Evolutionary conservation across 345 rosid species (phyloP).

Genomic region (Camelina sativa): DNA sequence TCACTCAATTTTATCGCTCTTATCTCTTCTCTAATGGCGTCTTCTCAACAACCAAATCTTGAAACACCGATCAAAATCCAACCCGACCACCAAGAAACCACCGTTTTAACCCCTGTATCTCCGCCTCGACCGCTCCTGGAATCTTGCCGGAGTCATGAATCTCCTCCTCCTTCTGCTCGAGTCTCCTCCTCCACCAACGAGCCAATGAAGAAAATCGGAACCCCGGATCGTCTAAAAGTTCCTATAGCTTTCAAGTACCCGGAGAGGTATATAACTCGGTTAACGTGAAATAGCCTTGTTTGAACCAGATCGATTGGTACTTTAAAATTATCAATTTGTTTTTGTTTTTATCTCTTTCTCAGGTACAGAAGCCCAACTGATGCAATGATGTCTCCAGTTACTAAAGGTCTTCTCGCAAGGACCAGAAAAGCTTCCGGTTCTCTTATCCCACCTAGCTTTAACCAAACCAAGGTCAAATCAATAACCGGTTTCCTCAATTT

Average conservation of each 20-base stretch:
- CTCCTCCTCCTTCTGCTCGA: slow-evolving; percentile 33
- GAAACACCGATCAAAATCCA: slow-evolving; percentile 41
- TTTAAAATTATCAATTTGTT: background rate
- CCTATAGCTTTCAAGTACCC: slow-evolving; percentile 79
- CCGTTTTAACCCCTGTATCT: slow-evolving; percentile 29
- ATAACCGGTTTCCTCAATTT: background rate
- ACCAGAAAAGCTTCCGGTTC: slow-evolving; percentile 56
- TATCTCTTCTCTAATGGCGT: slow-evolving; percentile 46
- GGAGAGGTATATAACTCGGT: slow-evolving; percentile 56
- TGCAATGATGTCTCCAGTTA: slow-evolving; percentile 79
- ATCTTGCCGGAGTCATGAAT: slow-evolving; percentile 18
- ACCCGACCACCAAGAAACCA: slow-evolving; percentile 34
- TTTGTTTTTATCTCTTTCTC: background rate
- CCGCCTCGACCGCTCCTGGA: slow-evolving; percentile 26
- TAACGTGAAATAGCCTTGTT: slow-evolving; percentile 6
- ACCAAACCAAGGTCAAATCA: slow-evolving; percentile 56
- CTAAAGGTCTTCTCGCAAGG: slow-evolving; percentile 83
- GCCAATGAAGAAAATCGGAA: slow-evolving; percentile 51
- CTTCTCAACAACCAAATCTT: slow-evolving; percentile 19
- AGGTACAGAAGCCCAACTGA: slow-evolving; percentile 93
- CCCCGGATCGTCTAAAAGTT: slow-evolving; percentile 71
- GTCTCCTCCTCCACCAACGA: slow-evolving; percentile 44
- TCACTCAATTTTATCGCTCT: slow-evolving; percentile 38
- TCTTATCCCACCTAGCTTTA: slow-evolving; percentile 67
- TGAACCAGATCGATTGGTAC: background rate